These are phyloP conservation scores for Aspergillus luchuensis DNA, from an alignment of 2,329 filamentous ascomycete genomes.

Conservation along the genomic window DNA sequence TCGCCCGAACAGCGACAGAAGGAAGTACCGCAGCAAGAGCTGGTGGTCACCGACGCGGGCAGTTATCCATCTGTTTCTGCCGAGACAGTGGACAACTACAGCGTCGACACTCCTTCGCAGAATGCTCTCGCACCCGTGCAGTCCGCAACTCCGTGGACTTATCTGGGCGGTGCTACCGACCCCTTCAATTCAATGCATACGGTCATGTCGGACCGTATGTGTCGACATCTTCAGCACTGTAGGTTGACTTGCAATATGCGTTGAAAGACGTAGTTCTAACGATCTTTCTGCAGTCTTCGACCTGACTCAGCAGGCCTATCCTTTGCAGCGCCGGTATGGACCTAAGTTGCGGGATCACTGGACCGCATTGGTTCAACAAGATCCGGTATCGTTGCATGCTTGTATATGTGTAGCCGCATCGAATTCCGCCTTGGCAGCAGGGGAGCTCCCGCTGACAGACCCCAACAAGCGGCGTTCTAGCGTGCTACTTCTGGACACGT, in stretches of 20 bases:
- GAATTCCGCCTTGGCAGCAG: constrained; percentile 36
- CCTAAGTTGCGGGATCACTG: constrained; percentile 40
- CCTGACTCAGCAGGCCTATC: constrained; percentile 39
- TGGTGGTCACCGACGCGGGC: constrained; percentile 10
- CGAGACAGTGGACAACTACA: constrained; percentile 17
- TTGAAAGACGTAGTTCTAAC: constrained; percentile 10
- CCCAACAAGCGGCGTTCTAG: constrained; percentile 33
- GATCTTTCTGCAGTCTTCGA: constrained; percentile 34
- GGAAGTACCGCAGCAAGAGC: constrained; percentile 16
- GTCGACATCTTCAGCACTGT: constrained; percentile 42
- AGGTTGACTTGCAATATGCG: constrained; percentile 15
- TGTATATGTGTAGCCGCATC: constrained; percentile 42
- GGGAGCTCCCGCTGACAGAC: constrained; percentile 38
- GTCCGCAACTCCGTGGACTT: constrained; percentile 27
- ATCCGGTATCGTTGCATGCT: constrained; percentile 41
- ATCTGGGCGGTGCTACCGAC: constrained; percentile 38
- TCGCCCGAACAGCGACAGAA: constrained; percentile 18
- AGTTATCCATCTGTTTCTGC: constrained; percentile 13
- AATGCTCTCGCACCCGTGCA: constrained; percentile 14
- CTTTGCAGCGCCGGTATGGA: constrained; percentile 38
- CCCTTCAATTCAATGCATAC: constrained; percentile 41
- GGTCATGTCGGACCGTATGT: constrained; percentile 40
- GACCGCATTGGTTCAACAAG: constrained; percentile 37
- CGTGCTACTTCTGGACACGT: constrained; percentile 38
- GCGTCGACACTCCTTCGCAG: constrained; percentile 17